Conservation (phyloP, 1,139 yeast species). For the Kodamaea arcana region DNA sequence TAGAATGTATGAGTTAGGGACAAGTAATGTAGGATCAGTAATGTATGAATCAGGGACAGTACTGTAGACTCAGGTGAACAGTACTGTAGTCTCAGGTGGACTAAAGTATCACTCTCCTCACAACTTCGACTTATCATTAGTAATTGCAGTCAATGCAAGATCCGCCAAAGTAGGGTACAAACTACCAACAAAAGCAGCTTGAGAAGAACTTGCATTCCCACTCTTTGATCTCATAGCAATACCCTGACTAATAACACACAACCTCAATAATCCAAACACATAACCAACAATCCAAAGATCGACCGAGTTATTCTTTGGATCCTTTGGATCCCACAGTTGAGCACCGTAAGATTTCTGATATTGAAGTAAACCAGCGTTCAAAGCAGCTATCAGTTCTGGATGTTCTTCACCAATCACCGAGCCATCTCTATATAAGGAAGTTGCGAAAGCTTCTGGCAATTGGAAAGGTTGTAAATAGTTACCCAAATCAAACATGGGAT, state of each 20-base stretch:
- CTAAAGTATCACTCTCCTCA: too few species aligned
- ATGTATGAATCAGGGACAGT: too few species aligned
- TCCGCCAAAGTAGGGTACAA: constrained; percentile 44
- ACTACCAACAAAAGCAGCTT: constrained; percentile 44
- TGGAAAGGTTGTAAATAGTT: constrained; percentile 58
- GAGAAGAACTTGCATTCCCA: constrained; percentile 59
- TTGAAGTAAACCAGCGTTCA: constrained; percentile 23
- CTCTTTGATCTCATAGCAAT: constrained; percentile 57
- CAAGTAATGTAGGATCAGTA: too few species aligned
- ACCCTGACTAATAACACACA: constrained; percentile 64
- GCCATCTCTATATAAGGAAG: constrained; percentile 22
- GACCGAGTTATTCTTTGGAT: constrained; percentile 35
- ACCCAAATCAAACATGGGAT: constrained; percentile 61
- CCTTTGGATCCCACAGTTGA: constrained; percentile 31
- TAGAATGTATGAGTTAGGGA: too few species aligned
- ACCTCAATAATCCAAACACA: constrained; percentile 56
- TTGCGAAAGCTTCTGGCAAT: constrained; percentile 37
- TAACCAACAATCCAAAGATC: constrained; percentile 53
- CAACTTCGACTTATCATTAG: constrained; percentile 8
- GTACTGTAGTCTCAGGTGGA: too few species aligned
- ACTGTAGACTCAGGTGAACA: too few species aligned
- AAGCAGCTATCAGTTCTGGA: constrained; percentile 22
- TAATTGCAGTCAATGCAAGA: constrained; percentile 23
- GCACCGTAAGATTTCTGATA: constrained; percentile 28
- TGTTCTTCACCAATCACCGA: constrained; percentile 33